These are phyloP conservation scores for Halophytophthora polymorphica DNA, from an alignment of 352 stramenopile species.

Conservation along the genomic window DNA sequence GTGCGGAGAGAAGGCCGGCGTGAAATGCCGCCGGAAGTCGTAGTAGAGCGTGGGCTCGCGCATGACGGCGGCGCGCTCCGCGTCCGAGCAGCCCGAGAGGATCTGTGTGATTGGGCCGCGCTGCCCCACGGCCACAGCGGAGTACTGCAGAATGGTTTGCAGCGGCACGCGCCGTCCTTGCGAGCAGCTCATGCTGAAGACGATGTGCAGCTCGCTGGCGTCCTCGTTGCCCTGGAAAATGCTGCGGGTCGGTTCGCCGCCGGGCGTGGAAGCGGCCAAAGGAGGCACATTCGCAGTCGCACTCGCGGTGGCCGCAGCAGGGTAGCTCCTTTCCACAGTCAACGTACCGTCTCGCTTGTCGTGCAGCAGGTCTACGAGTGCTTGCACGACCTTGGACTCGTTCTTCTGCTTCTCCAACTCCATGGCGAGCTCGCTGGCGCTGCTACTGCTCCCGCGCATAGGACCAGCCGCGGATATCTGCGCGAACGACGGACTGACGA, in stretches of 20 bases:
- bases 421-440: background rate
- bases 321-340: background rate
- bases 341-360: constrained; percentile 10
- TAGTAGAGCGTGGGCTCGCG: constrained; percentile 47
- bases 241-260: constrained; percentile 1
- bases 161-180: constrained; percentile 36
- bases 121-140: constrained; percentile 33
- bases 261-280: background rate
- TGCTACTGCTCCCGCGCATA: background rate
- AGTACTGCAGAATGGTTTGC: constrained; percentile 46
- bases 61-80: constrained; percentile 22
- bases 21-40: constrained; percentile 53
- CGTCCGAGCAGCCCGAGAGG: constrained; percentile 37
- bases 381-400: constrained; percentile 14
- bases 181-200: constrained; percentile 53
- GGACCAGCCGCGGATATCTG: too few species aligned
- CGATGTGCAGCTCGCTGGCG: constrained; percentile 38
- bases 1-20: constrained; percentile 40
- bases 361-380: constrained; percentile 18
- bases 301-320: background rate
- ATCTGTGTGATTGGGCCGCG: constrained; percentile 52
- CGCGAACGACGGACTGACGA: too few species aligned
- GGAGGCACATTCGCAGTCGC: background rate
- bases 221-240: constrained; percentile 30
- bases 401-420: constrained; percentile 5